A percentile compares a stretch with the other conserved stretches of the same genome.
Evolutionary conservation across 2,329 filamentous ascomycete genomes (phyloP).

Genomic region (Eurotiales sp.): DNA sequence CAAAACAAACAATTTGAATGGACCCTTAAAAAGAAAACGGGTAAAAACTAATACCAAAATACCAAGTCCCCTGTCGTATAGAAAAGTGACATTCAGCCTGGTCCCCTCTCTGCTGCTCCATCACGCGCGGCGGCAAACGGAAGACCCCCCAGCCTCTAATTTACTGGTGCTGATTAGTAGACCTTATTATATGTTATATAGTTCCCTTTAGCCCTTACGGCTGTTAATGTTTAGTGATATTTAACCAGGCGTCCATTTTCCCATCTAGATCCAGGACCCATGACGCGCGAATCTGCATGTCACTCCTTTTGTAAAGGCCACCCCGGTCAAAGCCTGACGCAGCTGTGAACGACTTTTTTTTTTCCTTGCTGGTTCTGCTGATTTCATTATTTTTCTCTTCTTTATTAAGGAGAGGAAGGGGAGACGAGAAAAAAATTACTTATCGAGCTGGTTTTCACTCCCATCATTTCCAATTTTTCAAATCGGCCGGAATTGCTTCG

Average conservation of each 20-base stretch:
- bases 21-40: not conserved
- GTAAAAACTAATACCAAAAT: no score
- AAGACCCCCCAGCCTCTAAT: not conserved
- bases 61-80: constrained; percentile 11
- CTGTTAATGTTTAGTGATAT: constrained; percentile 4
- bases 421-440: no score
- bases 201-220: not conserved
- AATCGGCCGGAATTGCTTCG: no score
- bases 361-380: constrained; percentile 17
- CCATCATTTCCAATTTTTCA: not conserved
- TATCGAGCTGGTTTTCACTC: no score
- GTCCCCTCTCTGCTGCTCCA: not conserved
- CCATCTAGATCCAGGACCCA: constrained; percentile 41
- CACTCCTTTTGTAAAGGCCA: constrained; percentile 38
- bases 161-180: not conserved
- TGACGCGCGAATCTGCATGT: constrained; percentile 42
- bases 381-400: constrained; percentile 15
- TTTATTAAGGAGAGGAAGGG: not conserved
- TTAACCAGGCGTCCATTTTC: constrained; percentile 17
- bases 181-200: no score
- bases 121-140: constrained; percentile 9
- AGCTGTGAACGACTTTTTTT: constrained; percentile 2
- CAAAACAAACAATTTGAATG: no score
- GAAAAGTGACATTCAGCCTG: constrained; percentile 9
- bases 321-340: constrained; percentile 20